These are phyloP conservation scores for Hebeloma cylindrosporum DNA, from an alignment of 768 basidiomycete genomes.

Conservation along the genomic window DNA sequence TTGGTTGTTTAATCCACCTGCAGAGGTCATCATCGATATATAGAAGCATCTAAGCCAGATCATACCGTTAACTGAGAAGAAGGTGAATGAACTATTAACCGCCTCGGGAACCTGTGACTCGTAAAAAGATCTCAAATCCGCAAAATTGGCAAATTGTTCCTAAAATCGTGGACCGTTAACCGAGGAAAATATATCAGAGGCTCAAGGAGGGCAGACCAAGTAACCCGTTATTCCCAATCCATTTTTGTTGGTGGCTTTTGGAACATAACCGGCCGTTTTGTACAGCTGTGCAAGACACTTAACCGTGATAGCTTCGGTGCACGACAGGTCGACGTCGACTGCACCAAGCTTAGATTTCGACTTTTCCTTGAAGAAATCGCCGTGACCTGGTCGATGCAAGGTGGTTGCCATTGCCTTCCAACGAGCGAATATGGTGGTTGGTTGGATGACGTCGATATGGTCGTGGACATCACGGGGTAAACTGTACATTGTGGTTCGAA, in stretches of 20 bases:
- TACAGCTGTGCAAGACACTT: slow-evolving; percentile 56
- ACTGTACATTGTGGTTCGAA: slow-evolving; percentile 68
- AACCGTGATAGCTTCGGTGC: slow-evolving; percentile 51
- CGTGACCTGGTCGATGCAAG: slow-evolving; percentile 25
- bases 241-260: slow-evolving; percentile 43
- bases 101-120: slow-evolving; percentile 48
- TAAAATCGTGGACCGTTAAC: neutral
- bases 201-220: slow-evolving; percentile 27
- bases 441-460: slow-evolving; percentile 69
- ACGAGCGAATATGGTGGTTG: slow-evolving; percentile 62
- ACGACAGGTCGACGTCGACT: slow-evolving; percentile 45
- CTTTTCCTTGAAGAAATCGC: slow-evolving; percentile 6
- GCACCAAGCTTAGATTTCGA: slow-evolving; percentile 14
- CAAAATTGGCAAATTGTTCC: slow-evolving; percentile 51
- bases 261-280: slow-evolving; percentile 46
- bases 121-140: slow-evolving; percentile 55
- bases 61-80: slow-evolving; percentile 56
- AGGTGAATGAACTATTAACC: slow-evolving; percentile 48
- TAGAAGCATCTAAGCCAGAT: too few relatives aligned
- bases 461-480: slow-evolving; percentile 57
- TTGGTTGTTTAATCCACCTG: slow-evolving; percentile 65
- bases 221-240: slow-evolving; percentile 58
- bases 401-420: slow-evolving; percentile 34
- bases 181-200: neutral
- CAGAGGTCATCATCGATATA: neutral